Evolutionary conservation across 1,284 basidiomycete species (phyloP).

Genomic region (Leucocoprinus gongylophorus): DNA sequence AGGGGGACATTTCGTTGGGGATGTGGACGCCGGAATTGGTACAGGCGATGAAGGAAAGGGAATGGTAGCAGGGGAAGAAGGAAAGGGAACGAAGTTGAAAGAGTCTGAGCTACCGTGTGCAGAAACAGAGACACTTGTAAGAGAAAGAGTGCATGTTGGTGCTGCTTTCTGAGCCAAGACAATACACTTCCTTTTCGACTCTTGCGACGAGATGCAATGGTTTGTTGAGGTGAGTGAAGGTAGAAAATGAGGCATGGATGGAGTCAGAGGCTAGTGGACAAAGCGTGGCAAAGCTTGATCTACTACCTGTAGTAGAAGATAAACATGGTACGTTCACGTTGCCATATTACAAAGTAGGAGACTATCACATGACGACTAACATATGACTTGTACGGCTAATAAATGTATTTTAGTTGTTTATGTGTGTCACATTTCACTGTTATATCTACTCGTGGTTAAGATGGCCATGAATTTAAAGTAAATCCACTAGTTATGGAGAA

Average conservation of each 20-base stretch:
- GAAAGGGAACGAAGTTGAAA: constrained; percentile 1
- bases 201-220: neutral
- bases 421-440: no score
- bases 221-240: constrained; percentile 1
- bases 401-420: no score
- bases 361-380: no score
- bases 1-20: neutral
- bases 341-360: no score
- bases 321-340: no score
- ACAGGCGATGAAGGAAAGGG: constrained; percentile 10
- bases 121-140: constrained; percentile 7
- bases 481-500: no score
- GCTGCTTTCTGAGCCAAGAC: constrained; percentile 7
- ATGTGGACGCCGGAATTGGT: neutral
- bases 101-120: neutral
- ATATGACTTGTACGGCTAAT: no score
- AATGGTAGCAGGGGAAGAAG: neutral
- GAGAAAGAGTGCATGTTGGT: constrained; percentile 9
- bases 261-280: no score
- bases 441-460: no score
- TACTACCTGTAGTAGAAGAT: no score
- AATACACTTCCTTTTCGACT: constrained; percentile 4
- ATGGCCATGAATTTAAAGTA: no score
- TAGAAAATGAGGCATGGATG: neutral
- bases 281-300: no score